Evolutionary conservation across 2,329 filamentous ascomycete genomes (phyloP).

Genomic region (Penicillium sp.): DNA sequence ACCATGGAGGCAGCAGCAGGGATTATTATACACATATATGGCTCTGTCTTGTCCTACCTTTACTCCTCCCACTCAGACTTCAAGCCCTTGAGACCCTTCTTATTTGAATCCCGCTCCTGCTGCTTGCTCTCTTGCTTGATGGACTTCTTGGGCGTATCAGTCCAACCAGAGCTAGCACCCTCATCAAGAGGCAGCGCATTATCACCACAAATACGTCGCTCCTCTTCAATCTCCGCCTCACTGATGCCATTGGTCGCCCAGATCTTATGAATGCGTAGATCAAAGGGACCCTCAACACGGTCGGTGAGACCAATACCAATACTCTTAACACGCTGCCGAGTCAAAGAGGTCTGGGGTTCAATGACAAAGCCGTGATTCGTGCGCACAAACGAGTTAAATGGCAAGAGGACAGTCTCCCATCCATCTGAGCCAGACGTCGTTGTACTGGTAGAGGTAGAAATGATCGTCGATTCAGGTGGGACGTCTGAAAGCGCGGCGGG

Average conservation of each 20-base stretch:
- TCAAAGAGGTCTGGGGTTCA: conserved; percentile 86
- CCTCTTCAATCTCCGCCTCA: conserved; percentile 43
- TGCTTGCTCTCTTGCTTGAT: conserved; percentile 7
- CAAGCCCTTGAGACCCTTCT: conserved; percentile 38
- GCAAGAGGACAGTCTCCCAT: conserved; percentile 94
- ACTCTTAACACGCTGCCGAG: conserved; percentile 80
- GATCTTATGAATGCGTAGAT: conserved; percentile 78
- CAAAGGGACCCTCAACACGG: conserved; percentile 81
- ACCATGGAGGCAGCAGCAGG: not conserved
- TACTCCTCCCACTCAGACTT: conserved; percentile 37
- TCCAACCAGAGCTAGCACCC: conserved; percentile 34
- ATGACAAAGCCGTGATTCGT: conserved; percentile 91
- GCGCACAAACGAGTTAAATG: conserved; percentile 88
- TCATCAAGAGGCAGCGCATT: conserved; percentile 41
- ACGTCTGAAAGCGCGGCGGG: conserved; percentile 42
- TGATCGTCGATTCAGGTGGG: conserved; percentile 37
- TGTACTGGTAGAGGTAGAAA: conserved; percentile 32
- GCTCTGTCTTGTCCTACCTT: not conserved
- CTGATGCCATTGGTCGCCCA: conserved; percentile 82
- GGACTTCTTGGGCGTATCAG: conserved; percentile 4
- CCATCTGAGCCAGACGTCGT: conserved; percentile 69
- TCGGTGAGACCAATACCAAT: conserved; percentile 89
- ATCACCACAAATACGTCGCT: conserved; percentile 41
- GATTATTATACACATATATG: conserved; percentile 12
- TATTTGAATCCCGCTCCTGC: conserved; percentile 22